Evolutionary conservation across 805 yeast genomes (phyloP), one percentile per base, ranked within the genome.

Genomic region (Candida mattraensis): DNA sequence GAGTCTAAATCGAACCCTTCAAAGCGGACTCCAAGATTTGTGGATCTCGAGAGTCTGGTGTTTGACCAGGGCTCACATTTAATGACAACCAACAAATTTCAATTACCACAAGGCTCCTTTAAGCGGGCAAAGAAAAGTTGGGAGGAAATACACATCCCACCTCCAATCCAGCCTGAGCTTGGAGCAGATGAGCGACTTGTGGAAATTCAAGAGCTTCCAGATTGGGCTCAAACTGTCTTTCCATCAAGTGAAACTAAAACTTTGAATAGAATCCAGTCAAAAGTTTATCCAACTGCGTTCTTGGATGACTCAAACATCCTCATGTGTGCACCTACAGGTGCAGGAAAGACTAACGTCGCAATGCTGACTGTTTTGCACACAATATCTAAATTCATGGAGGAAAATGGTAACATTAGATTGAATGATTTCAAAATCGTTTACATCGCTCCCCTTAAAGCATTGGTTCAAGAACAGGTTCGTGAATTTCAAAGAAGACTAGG

Each of bases 291-390:
- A 1, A 54, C 67, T n/a, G 96, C 95, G 0, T 86, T 91, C 45
- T 52, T 70, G 4, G 63, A 74, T 1, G 93, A 86, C 53, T 70
- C 71, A 4, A 91, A 89, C 51, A 56, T 93, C 24, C 64, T 91
- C 12, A 66, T 91, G 48, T 91, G 98, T 71, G 98, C 99, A 1
- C 99, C 99, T 5, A 91, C 99, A 0, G 99, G 99, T 66, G 96
- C 96, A 3, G 99, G 99, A 65, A 91, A 91, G 58, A 91, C 99
- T 15, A 93, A 93, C 57, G 96, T 93, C 18, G 99, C 99, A 0
- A 76, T 93, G 80, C 61, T 93, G 29, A 69, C 96, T 0, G 70
- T 86, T 4, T 64, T 89, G n/a, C 63, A 82, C 31, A 67, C 83
- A 0, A 55, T 89, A 14, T 63, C 75, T 0, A 70, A 80, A 30